Base-by-base conservation (phyloP, 768 basidiomycete species). In the Saitozyma podzolica region DNA sequence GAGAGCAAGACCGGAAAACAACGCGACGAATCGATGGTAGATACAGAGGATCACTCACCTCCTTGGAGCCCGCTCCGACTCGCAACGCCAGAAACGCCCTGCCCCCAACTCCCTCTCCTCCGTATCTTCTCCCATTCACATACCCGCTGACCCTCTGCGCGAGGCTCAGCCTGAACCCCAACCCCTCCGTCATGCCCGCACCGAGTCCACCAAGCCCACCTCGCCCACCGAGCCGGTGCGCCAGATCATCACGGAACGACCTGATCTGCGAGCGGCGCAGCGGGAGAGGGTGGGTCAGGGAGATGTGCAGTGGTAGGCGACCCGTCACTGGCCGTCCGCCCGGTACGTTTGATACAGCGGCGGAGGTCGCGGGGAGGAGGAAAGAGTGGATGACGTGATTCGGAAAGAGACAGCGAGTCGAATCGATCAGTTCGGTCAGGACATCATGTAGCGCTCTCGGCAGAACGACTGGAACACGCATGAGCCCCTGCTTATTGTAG, bases 31-130 rank as follows among this genome's bases (percentile, higher is more conserved):
- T n/a, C 16, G 9, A 19, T 14, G 20, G n/a, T 54, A 29, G 29
- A 29, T 29, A 29, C 29, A 29, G 37, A 43, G 14, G 54, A 70
- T 55, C 29, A 77, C 78, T 65, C 65, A 92, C 94, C 82, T 92
- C 84, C 20, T 80, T 79, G 74, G 92, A 87, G 0, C 93, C 94
- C 8, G 90, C 90, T 19, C 92, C 92, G 50, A 93, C 81, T 73
- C 94, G 88, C 55, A 92, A 73, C 8, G 86, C 85, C 50, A 97
- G 81, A 77, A 97, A 96, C 0, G 87, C 85, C 60, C 94, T 82
- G 11, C 73, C 73, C 6, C 74, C 76, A 37, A 17, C 63, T 5
- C 70, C 72, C 56, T 67, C 69, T 2, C 68, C 74, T 19, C 65
- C 57, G 47, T 52, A 19, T 56, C 50, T 82, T 83, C 73, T 78